phyloP scores from a whole-genome alignment of 495 filamentous ascomycete genomes.

The Hapsidospora chrysogenum region DNA sequence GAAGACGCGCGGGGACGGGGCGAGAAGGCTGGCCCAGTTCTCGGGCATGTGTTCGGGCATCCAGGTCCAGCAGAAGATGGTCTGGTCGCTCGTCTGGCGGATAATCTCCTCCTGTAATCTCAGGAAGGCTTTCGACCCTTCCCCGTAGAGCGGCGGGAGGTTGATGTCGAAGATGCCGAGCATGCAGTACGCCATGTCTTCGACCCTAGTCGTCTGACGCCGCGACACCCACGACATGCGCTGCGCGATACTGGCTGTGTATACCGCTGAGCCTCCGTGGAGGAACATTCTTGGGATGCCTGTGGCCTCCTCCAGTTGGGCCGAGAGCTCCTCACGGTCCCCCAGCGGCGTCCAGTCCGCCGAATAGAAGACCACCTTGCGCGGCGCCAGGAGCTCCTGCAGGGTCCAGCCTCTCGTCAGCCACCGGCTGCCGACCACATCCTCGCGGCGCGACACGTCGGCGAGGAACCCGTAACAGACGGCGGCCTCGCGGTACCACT shows the following conservation, averaged over 20 bases:
- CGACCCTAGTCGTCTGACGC: slow-evolving; percentile 12
- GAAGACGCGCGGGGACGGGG: too few species aligned
- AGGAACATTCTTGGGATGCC: slow-evolving; percentile 12
- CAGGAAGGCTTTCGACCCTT: slow-evolving; percentile 14
- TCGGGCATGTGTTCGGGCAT: too few species aligned
- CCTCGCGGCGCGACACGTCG: slow-evolving; percentile 11
- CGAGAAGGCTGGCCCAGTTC: too few species aligned
- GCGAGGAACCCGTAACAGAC: slow-evolving; percentile 24
- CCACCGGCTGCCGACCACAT: slow-evolving; percentile 12
- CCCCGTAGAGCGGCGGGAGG: slow-evolving; percentile 29
- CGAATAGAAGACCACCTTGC: slow-evolving; percentile 14
- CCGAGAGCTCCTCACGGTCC: slow-evolving; percentile 8
- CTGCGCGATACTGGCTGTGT: slow-evolving; percentile 12
- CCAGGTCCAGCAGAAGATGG: slow-evolving; percentile 11
- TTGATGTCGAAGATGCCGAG: slow-evolving; percentile 25
- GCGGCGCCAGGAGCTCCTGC: slow-evolving; percentile 20
- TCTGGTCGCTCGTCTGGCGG: slow-evolving; percentile 8
- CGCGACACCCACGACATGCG: slow-evolving; percentile 23
- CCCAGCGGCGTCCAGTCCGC: slow-evolving; percentile 14
- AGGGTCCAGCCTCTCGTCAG: slow-evolving; percentile 24
- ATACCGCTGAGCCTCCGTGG: slow-evolving; percentile 3
- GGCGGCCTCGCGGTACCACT: slow-evolving; percentile 17
- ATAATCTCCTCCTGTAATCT: slow-evolving; percentile 14
- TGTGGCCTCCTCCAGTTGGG: slow-evolving; percentile 12
- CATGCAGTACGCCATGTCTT: slow-evolving; percentile 26